Conservation (phyloP, 805 yeast species). For the Wickerhamomyces subpelliculosus region DNA sequence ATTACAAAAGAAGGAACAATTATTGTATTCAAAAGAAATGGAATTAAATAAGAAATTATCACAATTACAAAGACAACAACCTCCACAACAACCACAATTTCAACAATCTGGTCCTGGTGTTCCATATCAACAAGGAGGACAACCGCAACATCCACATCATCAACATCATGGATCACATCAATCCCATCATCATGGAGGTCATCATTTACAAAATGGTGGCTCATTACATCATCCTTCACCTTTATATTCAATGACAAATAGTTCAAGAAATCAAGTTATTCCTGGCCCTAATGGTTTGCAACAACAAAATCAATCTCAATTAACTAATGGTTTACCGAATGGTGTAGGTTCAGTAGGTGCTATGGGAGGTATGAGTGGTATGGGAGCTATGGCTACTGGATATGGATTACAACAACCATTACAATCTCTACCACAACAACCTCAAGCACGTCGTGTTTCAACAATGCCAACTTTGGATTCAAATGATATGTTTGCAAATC, state of each 20-base stretch:
- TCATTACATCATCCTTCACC: too few species aligned
- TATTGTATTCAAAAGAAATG: conserved; percentile 16
- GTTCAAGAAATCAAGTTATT: neutral
- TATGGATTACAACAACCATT: conserved; percentile 5
- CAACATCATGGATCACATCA: neutral
- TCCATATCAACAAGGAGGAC: neutral
- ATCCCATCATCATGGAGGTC: neutral
- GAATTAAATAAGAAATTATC: conserved; percentile 20
- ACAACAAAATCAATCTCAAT: neutral
- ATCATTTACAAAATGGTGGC: neutral
- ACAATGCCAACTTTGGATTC: conserved; percentile 16
- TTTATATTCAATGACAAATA: too few species aligned
- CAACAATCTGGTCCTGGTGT: conserved; percentile 1
- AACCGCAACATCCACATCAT: conserved; percentile 1
- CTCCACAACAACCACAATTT: conserved; percentile 3
- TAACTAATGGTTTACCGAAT: neutral
- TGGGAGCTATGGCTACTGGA: neutral
- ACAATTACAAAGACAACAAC: conserved; percentile 5
- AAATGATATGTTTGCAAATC: conserved; percentile 7
- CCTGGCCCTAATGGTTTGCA: conserved; percentile 1
- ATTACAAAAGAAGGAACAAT: conserved; percentile 19
- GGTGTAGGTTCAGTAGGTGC: neutral
- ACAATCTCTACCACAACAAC: conserved; percentile 18
- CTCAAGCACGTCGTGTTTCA: conserved; percentile 20
- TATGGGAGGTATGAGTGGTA: too few species aligned